These are phyloP conservation scores for Leptomonas seymouri DNA, from an alignment of 208 protist species.

Conservation along the genomic window DNA sequence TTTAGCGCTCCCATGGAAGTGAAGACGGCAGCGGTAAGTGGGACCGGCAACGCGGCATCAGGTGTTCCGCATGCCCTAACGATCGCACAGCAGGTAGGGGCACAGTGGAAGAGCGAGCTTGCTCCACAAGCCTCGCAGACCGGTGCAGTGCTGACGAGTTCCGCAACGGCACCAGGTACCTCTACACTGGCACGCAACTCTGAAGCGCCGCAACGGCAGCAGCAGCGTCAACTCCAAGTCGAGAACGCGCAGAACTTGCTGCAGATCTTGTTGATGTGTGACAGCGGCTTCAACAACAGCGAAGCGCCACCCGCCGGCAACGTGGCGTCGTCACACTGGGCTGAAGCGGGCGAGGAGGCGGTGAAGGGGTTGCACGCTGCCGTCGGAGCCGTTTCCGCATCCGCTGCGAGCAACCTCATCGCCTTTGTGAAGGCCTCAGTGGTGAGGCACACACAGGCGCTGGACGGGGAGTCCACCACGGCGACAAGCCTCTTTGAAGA, in stretches of 20 bases:
- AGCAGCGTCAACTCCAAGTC: constrained; percentile 27
- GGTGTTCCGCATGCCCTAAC: not conserved
- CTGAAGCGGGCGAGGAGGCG: constrained; percentile 13
- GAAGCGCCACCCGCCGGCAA: constrained; percentile 33
- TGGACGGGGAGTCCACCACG: constrained; percentile 17
- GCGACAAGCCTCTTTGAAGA: constrained; percentile 17
- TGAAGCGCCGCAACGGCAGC: constrained; percentile 28
- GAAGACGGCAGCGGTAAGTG: not conserved
- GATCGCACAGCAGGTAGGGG: constrained; percentile 5
- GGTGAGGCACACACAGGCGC: constrained; percentile 20
- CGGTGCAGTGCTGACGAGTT: not conserved
- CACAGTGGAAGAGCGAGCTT: constrained; percentile 6
- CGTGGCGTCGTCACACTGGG: constrained; percentile 32
- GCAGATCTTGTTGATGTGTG: constrained; percentile 43
- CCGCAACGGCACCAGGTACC: constrained; percentile 7
- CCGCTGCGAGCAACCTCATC: constrained; percentile 50
- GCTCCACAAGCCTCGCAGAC: constrained; percentile 9
- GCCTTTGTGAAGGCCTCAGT: constrained; percentile 45
- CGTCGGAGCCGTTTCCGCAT: constrained; percentile 32
- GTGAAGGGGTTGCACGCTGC: constrained; percentile 38
- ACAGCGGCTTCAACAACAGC: constrained; percentile 53
- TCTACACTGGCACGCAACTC: constrained; percentile 15
- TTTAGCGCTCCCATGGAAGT: constrained; percentile 49
- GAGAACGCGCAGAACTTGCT: constrained; percentile 34
- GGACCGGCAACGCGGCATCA: not conserved